Percentiles rank a stretch among this genome's conserved stretches.
phyloP scores from a whole-genome alignment of 2,329 filamentous ascomycete species.

The Penicillium sp. region DNA sequence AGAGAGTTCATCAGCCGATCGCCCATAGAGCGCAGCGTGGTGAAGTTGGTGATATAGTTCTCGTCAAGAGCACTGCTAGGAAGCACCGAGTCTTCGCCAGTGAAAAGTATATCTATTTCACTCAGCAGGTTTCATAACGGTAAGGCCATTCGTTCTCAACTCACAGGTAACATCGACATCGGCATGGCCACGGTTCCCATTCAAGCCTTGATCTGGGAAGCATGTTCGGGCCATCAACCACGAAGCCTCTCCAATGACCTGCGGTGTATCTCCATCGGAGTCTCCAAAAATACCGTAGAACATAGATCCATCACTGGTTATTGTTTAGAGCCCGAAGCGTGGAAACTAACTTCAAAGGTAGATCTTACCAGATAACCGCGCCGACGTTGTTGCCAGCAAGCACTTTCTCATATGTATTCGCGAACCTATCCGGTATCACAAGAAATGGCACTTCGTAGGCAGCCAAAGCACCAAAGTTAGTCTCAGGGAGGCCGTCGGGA shows the following conservation, averaged over 20 bases:
- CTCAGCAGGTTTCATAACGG: background rate
- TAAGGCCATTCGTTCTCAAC: background rate
- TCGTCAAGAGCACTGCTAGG: conserved; percentile 24
- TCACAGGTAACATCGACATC: conserved; percentile 34
- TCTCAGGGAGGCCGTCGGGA: conserved; percentile 25
- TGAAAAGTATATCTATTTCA: conserved; percentile 32
- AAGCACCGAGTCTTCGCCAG: conserved; percentile 27
- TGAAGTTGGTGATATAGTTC: conserved; percentile 27
- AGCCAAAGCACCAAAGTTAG: conserved; percentile 32
- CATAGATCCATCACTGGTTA: conserved; percentile 31
- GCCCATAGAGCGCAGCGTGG: conserved; percentile 26
- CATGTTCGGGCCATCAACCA: conserved; percentile 38
- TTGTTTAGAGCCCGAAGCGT: background rate
- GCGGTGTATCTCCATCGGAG: conserved; percentile 28
- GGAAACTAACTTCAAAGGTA: rapidly evolving
- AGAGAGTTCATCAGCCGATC: conserved; percentile 27
- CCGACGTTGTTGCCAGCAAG: conserved; percentile 32
- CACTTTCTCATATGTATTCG: conserved; percentile 14
- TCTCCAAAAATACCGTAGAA: conserved; percentile 37
- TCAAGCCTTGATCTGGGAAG: conserved; percentile 31
- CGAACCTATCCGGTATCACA: conserved; percentile 33
- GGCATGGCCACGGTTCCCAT: conserved; percentile 28
- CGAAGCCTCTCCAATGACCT: conserved; percentile 35
- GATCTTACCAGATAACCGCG: conserved; percentile 31
- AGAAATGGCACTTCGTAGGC: conserved; percentile 36